Conservation (phyloP, 768 basidiomycete genomes). For the Lepiota venenata region DNA sequence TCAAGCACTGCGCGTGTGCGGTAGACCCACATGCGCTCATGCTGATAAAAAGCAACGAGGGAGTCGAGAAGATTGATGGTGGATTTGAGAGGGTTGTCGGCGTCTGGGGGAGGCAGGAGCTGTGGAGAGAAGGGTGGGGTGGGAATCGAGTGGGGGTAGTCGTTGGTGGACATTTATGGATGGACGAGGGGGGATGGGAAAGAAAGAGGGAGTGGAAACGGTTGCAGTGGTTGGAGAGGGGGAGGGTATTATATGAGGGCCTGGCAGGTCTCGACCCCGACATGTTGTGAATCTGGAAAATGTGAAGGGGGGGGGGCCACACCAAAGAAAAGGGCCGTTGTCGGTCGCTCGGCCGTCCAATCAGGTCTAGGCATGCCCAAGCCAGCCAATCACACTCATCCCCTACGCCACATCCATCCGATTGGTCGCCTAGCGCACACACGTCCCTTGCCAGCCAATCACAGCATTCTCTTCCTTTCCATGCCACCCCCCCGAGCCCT, state of each 20-base stretch:
- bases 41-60: conserved; percentile 64
- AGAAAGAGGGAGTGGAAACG: background rate
- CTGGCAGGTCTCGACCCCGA: conserved; percentile 14
- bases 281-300: conserved; percentile 17
- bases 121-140: conserved; percentile 33
- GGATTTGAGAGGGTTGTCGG: conserved; percentile 34
- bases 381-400: background rate
- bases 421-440: background rate
- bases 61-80: conserved; percentile 62
- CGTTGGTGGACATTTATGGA: conserved; percentile 21
- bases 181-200: conserved; percentile 12
- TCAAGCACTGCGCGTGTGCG: conserved; percentile 61
- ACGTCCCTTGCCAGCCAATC: conserved; percentile 20
- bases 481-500: conserved; percentile 13
- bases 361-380: conserved; percentile 12
- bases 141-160: conserved; percentile 27
- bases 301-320: background rate
- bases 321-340: background rate
- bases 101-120: conserved; percentile 18
- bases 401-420: background rate
- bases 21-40: conserved; percentile 70
- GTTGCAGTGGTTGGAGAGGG: background rate
- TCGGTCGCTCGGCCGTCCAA: conserved; percentile 12
- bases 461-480: conserved; percentile 7
- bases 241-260: conserved; percentile 11